Base-by-base conservation (phyloP, 805 yeast species). In the Clavispora asparagi region DNA sequence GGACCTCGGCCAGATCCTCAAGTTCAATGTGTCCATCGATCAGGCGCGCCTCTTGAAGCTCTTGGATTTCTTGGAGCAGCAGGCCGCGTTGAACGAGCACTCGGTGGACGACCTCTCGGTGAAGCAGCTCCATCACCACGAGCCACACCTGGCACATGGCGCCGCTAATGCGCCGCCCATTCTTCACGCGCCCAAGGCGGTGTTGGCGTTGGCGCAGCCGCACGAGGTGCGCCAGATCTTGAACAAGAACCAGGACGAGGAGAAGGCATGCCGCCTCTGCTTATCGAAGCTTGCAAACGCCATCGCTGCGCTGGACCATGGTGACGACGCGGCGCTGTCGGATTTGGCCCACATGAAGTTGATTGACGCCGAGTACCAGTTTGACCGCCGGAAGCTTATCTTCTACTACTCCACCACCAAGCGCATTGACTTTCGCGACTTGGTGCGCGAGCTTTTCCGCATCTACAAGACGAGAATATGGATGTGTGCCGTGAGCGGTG, bases 401-500 rank as follows among this genome's bases (percentile, higher is more conserved):
- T 83, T 86, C 55, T 86, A 85, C 63, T 62, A 60, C 53, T 51
- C 73, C 23, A 65, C 76, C 8, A 70, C 71, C 43, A 81, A 81
- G 56, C 68, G 94, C 54, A 76, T 85, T 46, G 94, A 87, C 60
- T 85, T 85, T 60, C 70, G 92, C 47, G 85, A 79, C 40, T 71
- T 85, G 57, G 85, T 85, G 45, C 80, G 85, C 48, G 92, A 85
- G 57, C 65, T 85, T 28, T 85, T 84, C 71, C 81, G 83, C 59
- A 79, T 83, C 48, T 85, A 83, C 69, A 85, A 85, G 64, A 85
- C 91, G 0, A 72, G 92, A 57, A 85, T 85, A 52, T 87, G 95
- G 94, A 68, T 87, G 64, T 84, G 91, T 71, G 91, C 94, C 0
- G 85, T 85, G 26, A 62, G 54, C 41, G 77, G 76, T 3, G 55